Base-by-base conservation (phyloP, 805 yeast genomes). In the Priceomyces carsonii region DNA sequence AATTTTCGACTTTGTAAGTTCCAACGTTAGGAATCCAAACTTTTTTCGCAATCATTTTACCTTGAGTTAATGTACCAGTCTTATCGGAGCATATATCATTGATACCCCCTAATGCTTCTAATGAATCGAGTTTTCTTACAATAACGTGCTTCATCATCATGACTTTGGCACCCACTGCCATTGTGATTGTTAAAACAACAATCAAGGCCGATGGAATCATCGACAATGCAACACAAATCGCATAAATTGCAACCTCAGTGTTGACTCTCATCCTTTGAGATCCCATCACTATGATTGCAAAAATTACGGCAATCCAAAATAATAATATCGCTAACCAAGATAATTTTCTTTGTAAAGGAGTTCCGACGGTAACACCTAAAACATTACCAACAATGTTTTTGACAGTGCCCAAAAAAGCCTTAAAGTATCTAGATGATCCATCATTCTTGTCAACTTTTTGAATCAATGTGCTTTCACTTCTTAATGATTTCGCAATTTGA, bases 261-360 rank as follows among this genome's bases (percentile, higher is more conserved):
- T 51, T 59, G 29, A 63, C 69, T 17, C 30, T 41, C 45, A 63
- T 47, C 40, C 47, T 57, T 39, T 63, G 69, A 2, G 66, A 55
- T 2, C 51, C 67, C 67, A 63, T 61, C 3, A 63, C 69, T 8
- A 63, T 55, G 28, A 63, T 61, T 5, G 69, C 69, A 50, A 63
- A 61, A 13, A 63, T 19, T 6, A 63, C 67, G 2, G 69, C 69
- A 4, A 73, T 68, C 56, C 73, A 69, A 43, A 73, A 73, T 38
- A 73, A 66, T 35, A 71, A 62, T 22, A 75, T 75, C 4, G 78
- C 79, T 51, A 63, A 41, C 77, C 75, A 50, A 44, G 73, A 51
- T 57, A 77, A 39, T 50, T 66, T 44, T 64, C 77, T 47, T 55
- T 57, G 76, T 52, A 58, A 69, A 41, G 57, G 71, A 44, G 78